Evolutionary conservation across 495 filamentous ascomycete species (phyloP), one percentile per base, ranked within the genome.

Genomic region (Trypethelium eluteriae): DNA sequence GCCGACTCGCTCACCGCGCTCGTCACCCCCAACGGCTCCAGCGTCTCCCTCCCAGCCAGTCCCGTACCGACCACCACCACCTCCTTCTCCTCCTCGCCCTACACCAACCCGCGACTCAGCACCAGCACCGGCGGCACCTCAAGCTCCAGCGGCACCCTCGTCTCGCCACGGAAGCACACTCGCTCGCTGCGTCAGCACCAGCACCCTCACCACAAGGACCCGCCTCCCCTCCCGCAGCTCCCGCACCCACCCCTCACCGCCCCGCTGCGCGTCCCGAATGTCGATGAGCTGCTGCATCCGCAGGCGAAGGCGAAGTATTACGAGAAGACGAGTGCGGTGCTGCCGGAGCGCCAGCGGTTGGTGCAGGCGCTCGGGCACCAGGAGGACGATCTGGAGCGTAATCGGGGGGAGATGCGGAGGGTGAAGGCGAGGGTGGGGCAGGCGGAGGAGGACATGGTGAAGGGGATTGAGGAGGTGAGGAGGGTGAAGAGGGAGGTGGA

Each of bases 401-500:
- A 53, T 25, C 11, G 49, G 16, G 16, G 5, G 49, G 9, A 53
- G 11, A 16, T 53, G 49, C 49, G 16, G n/a, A 9, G 16, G 49
- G 49, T 53, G 49, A 11, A 18, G 49, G 49, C 49, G 49, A 53
- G 12, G 16, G 49, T 53, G 49, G 49, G 5, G 49, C 11, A n/a
- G 49, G 49, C 49, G 10, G 49, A 53, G 49, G n/a, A 53, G 49
- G 49, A 53, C 18, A 53, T 53, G 49, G 49, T 14, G 9, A n/a
- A 5, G 49, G 49, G 49, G 49, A 53, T 53, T 53, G 49, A 53
- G 49, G 49, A 53, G 49, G 49, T 53, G 49, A 53, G 49, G n/a
- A n/a, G 11, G 5, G 49, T n/a, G 49, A 53, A 53, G 49, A 9
- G 49, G 16, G 18, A 14, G 49, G 10, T 53, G 49, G 49, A n/a